These are phyloP conservation scores for Tagetes patula DNA, from an alignment of 129 eudicot species.

Conservation along the genomic window DNA sequence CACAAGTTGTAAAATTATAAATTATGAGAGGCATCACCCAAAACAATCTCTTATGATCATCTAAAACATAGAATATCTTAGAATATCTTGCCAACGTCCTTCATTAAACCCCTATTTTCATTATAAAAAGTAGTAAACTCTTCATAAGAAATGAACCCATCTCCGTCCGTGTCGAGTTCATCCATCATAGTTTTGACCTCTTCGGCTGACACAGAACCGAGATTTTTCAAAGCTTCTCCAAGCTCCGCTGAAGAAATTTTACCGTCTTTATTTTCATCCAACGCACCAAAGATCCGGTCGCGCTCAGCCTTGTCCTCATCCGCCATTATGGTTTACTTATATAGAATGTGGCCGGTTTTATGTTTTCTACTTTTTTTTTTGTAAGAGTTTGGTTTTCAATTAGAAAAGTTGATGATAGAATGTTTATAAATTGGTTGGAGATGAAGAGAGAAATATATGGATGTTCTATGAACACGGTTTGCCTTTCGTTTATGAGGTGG, in stretches of 20 bases:
- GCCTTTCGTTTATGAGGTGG: slow-evolving; percentile 25
- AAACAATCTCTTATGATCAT: slow-evolving; percentile 3
- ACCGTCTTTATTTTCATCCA: slow-evolving; percentile 78
- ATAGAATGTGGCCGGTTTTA: not conserved
- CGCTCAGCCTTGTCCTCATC: slow-evolving; percentile 57
- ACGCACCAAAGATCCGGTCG: slow-evolving; percentile 71
- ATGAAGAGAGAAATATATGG: slow-evolving; percentile 14
- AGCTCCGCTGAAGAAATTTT: slow-evolving; percentile 72
- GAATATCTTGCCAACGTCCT: slow-evolving; percentile 17
- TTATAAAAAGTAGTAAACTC: slow-evolving; percentile 21
- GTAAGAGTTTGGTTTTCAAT: not conserved
- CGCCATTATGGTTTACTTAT: slow-evolving; percentile 41
- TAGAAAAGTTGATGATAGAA: not conserved
- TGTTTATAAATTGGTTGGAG: slow-evolving; percentile 13
- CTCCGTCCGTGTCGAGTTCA: slow-evolving; percentile 78
- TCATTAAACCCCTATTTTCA: slow-evolving; percentile 21
- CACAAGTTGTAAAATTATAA: not conserved
- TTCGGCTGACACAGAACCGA: slow-evolving; percentile 58
- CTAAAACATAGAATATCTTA: not conserved
- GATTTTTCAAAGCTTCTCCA: slow-evolving; percentile 61
- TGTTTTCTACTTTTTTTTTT: not conserved
- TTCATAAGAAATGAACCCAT: slow-evolving; percentile 27
- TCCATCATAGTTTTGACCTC: slow-evolving; percentile 70
- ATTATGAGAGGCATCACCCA: slow-evolving; percentile 7
- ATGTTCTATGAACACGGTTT: slow-evolving; percentile 19